These are phyloP conservation scores for Nymphaea colorata DNA, from an alignment of 164 flowering plant genomes.

Conservation along the genomic window DNA sequence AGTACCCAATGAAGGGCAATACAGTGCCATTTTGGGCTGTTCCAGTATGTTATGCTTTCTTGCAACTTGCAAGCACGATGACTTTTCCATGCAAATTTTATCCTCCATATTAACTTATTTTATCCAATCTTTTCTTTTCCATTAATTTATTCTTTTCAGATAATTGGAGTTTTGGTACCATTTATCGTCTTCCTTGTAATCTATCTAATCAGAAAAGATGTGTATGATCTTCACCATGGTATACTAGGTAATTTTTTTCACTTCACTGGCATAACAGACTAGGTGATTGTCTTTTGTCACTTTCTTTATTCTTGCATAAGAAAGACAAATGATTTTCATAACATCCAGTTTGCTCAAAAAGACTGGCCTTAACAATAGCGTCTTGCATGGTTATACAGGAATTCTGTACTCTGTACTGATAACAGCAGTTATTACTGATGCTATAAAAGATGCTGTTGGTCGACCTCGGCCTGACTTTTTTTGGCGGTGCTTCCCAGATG, in stretches of 20 bases:
- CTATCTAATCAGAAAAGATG: constrained; percentile 48
- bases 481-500: constrained; percentile 89
- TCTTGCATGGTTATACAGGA: constrained; percentile 29
- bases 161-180: constrained; percentile 42
- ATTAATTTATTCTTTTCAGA: constrained; percentile 15
- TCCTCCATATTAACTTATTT: background rate
- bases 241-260: constrained; percentile 31
- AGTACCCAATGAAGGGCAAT: constrained; percentile 19
- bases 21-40: constrained; percentile 33
- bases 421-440: constrained; percentile 49
- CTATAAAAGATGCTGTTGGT: constrained; percentile 67
- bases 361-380: background rate
- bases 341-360: background rate
- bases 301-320: background rate
- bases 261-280: background rate
- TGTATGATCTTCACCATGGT: constrained; percentile 72
- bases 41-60: constrained; percentile 17
- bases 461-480: constrained; percentile 80
- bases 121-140: background rate
- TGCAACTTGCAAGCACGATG: background rate
- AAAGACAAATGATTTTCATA: background rate
- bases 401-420: constrained; percentile 44
- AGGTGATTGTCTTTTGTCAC: background rate
- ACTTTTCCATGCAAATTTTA: background rate
- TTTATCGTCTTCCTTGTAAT: constrained; percentile 28